Percentiles rank a stretch among this genome's conserved stretches.
These are phyloP conservation scores for Hanseniaspora uvarum DNA, from an alignment of 1,139 yeast genomes.

Conservation along the genomic window DNA sequence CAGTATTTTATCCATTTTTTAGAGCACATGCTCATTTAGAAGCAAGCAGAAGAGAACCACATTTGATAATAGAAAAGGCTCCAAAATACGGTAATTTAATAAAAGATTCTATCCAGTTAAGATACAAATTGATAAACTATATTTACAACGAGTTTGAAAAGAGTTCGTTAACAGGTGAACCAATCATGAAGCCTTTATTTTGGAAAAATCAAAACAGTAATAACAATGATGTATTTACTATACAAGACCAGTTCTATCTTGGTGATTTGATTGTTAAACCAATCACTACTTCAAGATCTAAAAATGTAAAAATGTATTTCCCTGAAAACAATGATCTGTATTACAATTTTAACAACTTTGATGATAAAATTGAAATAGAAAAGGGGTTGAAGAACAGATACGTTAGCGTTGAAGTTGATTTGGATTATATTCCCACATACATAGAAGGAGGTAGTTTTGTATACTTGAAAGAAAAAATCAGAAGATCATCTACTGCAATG, in stretches of 20 bases:
- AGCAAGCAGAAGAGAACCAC: conserved; percentile 85
- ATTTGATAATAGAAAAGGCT: conserved; percentile 52
- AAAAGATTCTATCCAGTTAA: conserved; percentile 56
- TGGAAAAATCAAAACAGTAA: conserved; percentile 50
- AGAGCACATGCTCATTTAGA: conserved; percentile 96
- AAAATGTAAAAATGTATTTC: conserved; percentile 40
- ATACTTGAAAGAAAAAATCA: conserved; percentile 56
- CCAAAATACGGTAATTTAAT: conserved; percentile 54
- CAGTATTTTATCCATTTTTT: conserved; percentile 91
- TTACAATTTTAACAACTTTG: conserved; percentile 46
- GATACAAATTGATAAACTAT: conserved; percentile 69
- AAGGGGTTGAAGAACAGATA: neutral
- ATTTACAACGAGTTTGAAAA: conserved; percentile 73
- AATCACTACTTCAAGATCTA: conserved; percentile 49
- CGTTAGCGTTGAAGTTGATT: conserved; percentile 37
- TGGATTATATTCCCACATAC: conserved; percentile 60
- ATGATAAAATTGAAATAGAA: conserved; percentile 15
- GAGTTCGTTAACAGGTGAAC: conserved; percentile 51
- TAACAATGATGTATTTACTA: conserved; percentile 36
- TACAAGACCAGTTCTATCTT: conserved; percentile 77
- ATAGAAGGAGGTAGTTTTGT: conserved; percentile 71
- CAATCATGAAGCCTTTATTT: conserved; percentile 67
- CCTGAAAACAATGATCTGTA: conserved; percentile 49
- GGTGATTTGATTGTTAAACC: conserved; percentile 84
- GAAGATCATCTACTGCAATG: conserved; percentile 76